Conservation (phyloP, 805 yeast genomes). For the Hemisphaericaspora nanyangensis region DNA sequence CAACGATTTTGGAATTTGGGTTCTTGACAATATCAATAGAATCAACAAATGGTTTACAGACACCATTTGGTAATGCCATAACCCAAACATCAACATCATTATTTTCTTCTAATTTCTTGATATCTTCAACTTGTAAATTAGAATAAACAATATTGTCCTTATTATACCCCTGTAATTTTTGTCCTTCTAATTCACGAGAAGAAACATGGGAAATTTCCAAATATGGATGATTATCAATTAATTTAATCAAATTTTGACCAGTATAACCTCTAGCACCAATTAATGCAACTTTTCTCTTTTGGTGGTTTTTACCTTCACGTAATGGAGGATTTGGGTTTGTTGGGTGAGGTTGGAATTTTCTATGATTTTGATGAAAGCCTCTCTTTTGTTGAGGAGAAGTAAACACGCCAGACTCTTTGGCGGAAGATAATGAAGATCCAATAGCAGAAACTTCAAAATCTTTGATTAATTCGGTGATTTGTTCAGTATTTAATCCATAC, state of each 20-base stretch:
- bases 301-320: slow-evolving; percentile 56
- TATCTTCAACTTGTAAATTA: slow-evolving; percentile 84
- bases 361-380: slow-evolving; percentile 42
- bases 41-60: slow-evolving; percentile 82
- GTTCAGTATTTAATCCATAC: slow-evolving; percentile 78
- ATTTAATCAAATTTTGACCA: slow-evolving; percentile 85
- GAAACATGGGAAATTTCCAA: slow-evolving; percentile 90
- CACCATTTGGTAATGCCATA: slow-evolving; percentile 98
- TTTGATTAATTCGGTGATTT: slow-evolving; percentile 60
- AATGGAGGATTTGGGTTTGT: slow-evolving; percentile 73
- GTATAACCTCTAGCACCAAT: slow-evolving; percentile 99
- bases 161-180: slow-evolving; percentile 80
- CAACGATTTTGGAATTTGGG: slow-evolving; percentile 79
- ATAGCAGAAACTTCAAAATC: slow-evolving; percentile 37
- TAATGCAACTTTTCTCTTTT: slow-evolving; percentile 74
- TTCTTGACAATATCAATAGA: slow-evolving; percentile 65
- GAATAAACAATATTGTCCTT: slow-evolving; percentile 78
- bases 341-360: slow-evolving; percentile 21
- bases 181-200: slow-evolving; percentile 90
- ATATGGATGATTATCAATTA: slow-evolving; percentile 84
- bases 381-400: slow-evolving; percentile 46
- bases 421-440: slow-evolving; percentile 33
- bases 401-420: slow-evolving; percentile 46
- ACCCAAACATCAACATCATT: slow-evolving; percentile 94
- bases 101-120: slow-evolving; percentile 68